Evolutionary conservation across 73 alveolate species (phyloP).

Genomic region (Uronychia setigera): DNA sequence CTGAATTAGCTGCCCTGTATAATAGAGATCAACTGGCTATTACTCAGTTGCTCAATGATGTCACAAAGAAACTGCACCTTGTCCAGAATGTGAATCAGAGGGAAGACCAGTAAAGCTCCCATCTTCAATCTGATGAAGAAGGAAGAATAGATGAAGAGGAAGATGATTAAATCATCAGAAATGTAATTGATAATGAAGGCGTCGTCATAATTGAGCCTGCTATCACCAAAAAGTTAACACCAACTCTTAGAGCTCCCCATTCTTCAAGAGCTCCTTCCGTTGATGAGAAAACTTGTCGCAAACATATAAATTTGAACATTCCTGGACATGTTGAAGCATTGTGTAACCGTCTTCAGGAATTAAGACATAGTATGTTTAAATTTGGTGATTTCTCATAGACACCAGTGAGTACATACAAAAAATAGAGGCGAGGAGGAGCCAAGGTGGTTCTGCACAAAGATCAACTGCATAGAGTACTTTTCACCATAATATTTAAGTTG

Average conservation of each 20-base stretch:
- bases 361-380: background rate
- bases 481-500: background rate
- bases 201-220: background rate
- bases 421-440: background rate
- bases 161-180: background rate
- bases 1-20: background rate
- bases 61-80: background rate
- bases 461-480: too few species aligned
- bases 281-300: background rate
- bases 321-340: background rate
- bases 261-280: conserved; percentile 1
- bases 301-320: background rate
- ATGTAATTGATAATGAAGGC: background rate
- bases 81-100: too few species aligned
- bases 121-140: too few species aligned
- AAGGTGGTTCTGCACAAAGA: too few species aligned
- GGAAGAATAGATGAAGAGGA: too few species aligned
- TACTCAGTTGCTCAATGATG: background rate
- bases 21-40: background rate
- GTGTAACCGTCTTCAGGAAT: background rate
- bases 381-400: background rate
- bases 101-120: too few species aligned
- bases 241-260: background rate
- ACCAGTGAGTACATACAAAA: background rate
- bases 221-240: background rate